These are phyloP conservation scores for Fusarium liriodendri DNA, from an alignment of 2,329 filamentous ascomycete species.

Conservation along the genomic window DNA sequence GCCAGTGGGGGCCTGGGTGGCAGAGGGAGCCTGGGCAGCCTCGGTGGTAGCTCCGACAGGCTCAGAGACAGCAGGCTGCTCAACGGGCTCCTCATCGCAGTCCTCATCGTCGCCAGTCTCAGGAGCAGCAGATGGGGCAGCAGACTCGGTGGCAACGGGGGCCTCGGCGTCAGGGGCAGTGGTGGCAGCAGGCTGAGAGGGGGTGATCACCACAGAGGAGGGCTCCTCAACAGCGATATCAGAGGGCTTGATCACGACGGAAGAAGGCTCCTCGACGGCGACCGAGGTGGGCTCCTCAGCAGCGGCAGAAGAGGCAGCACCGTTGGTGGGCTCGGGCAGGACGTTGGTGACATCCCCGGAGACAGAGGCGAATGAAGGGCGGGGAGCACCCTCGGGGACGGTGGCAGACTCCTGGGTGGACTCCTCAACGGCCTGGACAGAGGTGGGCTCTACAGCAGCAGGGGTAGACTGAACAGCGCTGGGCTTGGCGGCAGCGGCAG, in stretches of 20 bases:
- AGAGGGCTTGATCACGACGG: constrained; percentile 16
- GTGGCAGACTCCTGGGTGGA: constrained; percentile 1
- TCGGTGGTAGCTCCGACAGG: constrained; percentile 3
- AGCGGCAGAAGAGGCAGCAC: constrained; percentile 7
- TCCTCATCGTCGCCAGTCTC: constrained; percentile 3
- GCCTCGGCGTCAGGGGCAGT: background rate
- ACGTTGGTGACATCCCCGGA: constrained; percentile 27
- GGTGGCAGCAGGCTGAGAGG: background rate
- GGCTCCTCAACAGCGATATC: background rate
- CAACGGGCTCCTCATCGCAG: background rate
- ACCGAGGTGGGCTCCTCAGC: constrained; percentile 12
- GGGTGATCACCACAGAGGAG: background rate
- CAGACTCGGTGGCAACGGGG: constrained; percentile 5
- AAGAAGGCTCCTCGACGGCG: constrained; percentile 15
- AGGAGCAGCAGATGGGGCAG: constrained; percentile 4
- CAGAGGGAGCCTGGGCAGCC: background rate
- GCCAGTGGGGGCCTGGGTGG: constrained; percentile 19
- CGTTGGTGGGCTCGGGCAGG: constrained; percentile 16
- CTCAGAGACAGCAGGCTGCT: background rate
- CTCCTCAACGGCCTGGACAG: constrained; percentile 22
- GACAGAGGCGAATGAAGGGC: constrained; percentile 31
- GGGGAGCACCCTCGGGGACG: constrained; percentile 28
- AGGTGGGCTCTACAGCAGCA: constrained; percentile 10
- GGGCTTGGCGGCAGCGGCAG: constrained; percentile 10
- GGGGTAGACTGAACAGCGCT: constrained; percentile 8